Conservation (phyloP, 2,329 filamentous ascomycete genomes). For the Aspergillus persii region DNA sequence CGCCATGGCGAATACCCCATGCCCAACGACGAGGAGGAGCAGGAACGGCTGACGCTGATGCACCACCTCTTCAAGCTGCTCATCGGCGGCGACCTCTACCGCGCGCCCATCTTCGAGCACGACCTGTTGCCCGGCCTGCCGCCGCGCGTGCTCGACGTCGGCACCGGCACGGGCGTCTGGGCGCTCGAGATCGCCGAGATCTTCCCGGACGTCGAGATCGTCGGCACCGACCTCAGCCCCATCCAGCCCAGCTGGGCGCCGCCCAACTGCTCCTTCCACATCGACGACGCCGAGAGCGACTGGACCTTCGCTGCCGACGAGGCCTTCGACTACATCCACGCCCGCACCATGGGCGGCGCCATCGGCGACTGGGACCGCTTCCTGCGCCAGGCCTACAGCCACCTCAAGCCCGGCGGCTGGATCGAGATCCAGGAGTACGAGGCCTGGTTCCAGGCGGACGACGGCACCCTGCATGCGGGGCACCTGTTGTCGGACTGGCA, state of each 20-base stretch:
- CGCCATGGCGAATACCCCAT: conserved; percentile 42
- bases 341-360: conserved; percentile 35
- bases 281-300: conserved; percentile 42
- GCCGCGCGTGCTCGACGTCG: conserved; percentile 31
- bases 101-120: conserved; percentile 34
- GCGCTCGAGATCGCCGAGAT: conserved; percentile 46
- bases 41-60: conserved; percentile 41
- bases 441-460: conserved; percentile 27
- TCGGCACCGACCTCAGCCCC: conserved; percentile 36
- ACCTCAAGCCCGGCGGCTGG: conserved; percentile 37
- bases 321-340: conserved; percentile 42
- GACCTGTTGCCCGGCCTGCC: conserved; percentile 10
- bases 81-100: conserved; percentile 36
- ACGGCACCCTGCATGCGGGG: conserved; percentile 22
- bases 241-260: conserved; percentile 44
- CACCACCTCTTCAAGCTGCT: conserved; percentile 41
- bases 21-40: conserved; percentile 46
- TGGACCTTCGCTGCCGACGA: conserved; percentile 40
- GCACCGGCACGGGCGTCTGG: conserved; percentile 35
- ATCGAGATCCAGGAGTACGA: conserved; percentile 38
- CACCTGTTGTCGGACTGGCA: conserved; percentile 24
- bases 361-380: conserved; percentile 36
- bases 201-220: conserved; percentile 34
- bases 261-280: conserved; percentile 52
- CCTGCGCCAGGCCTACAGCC: conserved; percentile 29